Percentiles rank a stretch among this genome's conserved stretches.
These are phyloP conservation scores for Filobasidium wieringae DNA, from an alignment of 768 basidiomycete genomes.

Conservation along the genomic window DNA sequence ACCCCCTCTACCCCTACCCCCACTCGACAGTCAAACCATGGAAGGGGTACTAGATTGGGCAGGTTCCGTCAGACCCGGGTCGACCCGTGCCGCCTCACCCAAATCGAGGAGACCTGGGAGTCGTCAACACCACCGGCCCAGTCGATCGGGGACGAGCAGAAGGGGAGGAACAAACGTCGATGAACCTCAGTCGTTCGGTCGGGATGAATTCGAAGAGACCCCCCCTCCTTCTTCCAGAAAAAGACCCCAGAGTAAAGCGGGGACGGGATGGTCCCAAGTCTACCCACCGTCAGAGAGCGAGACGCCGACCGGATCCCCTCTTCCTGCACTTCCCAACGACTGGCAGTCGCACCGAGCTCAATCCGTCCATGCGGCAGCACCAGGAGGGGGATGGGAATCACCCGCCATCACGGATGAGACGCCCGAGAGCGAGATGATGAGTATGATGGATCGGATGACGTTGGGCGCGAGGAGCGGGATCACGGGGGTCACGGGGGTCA, in stretches of 20 bases:
- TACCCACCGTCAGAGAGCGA: not conserved
- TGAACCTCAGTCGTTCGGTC: too few species aligned
- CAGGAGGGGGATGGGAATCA: conserved; percentile 8
- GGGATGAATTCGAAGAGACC: not conserved
- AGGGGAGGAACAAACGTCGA: conserved; percentile 7
- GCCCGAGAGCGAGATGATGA: conserved; percentile 4
- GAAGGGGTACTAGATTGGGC: not conserved
- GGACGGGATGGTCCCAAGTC: not conserved
- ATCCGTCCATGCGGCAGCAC: not conserved
- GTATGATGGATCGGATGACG: conserved; percentile 13
- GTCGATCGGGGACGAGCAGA: not conserved
- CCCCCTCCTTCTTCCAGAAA: not conserved
- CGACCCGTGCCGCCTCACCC: not conserved
- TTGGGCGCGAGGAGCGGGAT: conserved; percentile 6
- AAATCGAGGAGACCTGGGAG: not conserved
- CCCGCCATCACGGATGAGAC: conserved; percentile 8
- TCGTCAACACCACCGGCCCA: not conserved
- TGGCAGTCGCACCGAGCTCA: not conserved
- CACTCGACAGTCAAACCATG: too few species aligned
- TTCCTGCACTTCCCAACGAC: too few species aligned
- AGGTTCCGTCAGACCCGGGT: too few species aligned
- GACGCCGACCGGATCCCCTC: not conserved
- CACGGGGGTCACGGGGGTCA: not conserved
- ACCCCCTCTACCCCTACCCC: too few species aligned
- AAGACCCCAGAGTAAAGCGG: not conserved